Evolutionary conservation across 257 asterid genomes (phyloP).

Genomic region (Haberlea rhodopensis): DNA sequence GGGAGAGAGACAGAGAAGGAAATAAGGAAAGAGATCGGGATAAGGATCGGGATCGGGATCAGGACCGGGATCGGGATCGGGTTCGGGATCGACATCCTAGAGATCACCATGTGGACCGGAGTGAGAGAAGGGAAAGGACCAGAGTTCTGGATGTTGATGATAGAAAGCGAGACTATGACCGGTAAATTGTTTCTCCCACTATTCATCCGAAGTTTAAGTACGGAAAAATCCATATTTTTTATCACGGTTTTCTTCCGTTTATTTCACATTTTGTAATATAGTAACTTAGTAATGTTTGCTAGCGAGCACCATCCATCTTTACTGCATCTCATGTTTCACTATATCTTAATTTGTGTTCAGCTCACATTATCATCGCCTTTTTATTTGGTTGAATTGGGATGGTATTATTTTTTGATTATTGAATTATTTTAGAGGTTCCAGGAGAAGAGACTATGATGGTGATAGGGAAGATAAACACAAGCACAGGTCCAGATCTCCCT

Average conservation of each 20-base stretch:
- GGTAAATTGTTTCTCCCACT: slow-evolving; percentile 37
- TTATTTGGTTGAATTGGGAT: slow-evolving; percentile 1
- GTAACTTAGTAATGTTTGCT: not conserved
- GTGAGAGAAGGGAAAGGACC: not conserved
- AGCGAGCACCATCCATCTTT: too few species aligned
- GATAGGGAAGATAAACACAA: slow-evolving; percentile 65
- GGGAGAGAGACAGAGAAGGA: slow-evolving; percentile 43
- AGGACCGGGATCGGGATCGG: too few species aligned
- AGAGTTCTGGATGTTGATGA: slow-evolving; percentile 44
- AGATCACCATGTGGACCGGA: not conserved
- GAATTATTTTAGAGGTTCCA: slow-evolving; percentile 28
- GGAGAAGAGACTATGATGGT: slow-evolving; percentile 68
- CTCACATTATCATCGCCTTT: not conserved
- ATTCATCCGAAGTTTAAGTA: not conserved
- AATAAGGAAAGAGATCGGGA: slow-evolving; percentile 39
- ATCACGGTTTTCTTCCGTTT: not conserved
- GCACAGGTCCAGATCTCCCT: slow-evolving; percentile 66
- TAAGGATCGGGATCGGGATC: too few species aligned
- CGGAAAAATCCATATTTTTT: not conserved
- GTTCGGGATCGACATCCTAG: not conserved
- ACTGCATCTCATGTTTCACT: not conserved
- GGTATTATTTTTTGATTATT: slow-evolving; percentile 16
- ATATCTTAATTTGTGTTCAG: not conserved
- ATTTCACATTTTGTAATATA: slow-evolving; percentile 9
- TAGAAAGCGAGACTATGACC: slow-evolving; percentile 67